Base-by-base conservation (phyloP, 2,329 filamentous ascomycete genomes). In the Epicoccum nigrum region DNA sequence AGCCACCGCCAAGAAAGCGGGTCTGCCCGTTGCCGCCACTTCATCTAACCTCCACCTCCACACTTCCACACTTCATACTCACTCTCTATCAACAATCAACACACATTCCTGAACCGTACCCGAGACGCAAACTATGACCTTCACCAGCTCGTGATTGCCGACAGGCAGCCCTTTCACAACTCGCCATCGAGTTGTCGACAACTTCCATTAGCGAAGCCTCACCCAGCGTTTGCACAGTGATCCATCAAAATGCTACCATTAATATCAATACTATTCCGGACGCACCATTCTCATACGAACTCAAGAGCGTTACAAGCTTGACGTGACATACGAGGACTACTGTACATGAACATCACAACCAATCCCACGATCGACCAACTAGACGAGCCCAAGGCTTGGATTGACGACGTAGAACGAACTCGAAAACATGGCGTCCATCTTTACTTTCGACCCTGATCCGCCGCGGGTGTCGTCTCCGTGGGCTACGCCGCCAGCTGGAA, bases 381-480 rank as follows among this genome's bases (percentile, higher is more conserved):
- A 1, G n/a, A n/a, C n/a, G n/a, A n/a, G n/a, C n/a, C n/a, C n/a
- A n/a, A n/a, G n/a, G n/a, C n/a, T 16, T 35, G n/a, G 34, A 7
- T 27, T 17, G 20, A 13, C 3, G 25, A 23, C 6, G 13, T 19
- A 39, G 30, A n/a, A 15, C 45, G 32, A 20, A 8, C 38, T n/a
- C 20, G 9, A 11, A 41, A 55, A 31, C 9, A 95, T 94, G 90
- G 93, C 94, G 51, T 97, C 93, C 11, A 90, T 99, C 62, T 99
- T 99, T 72, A 97, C 93, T 0, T 99, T 90, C 70, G 91, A 97
- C 56, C 86, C 90, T 2, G 88, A 96, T 59, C 90, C 92, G 37
- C 90, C 90, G 2, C 81, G 90, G 71, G 91, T 97, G 28, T 88
- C 89, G 12, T 97, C 93, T 15, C 94, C 94, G 13, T 99, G 94